Evolutionary conservation across 2,329 filamentous ascomycete species (phyloP).

Genomic region (Claviceps fusiformis): DNA sequence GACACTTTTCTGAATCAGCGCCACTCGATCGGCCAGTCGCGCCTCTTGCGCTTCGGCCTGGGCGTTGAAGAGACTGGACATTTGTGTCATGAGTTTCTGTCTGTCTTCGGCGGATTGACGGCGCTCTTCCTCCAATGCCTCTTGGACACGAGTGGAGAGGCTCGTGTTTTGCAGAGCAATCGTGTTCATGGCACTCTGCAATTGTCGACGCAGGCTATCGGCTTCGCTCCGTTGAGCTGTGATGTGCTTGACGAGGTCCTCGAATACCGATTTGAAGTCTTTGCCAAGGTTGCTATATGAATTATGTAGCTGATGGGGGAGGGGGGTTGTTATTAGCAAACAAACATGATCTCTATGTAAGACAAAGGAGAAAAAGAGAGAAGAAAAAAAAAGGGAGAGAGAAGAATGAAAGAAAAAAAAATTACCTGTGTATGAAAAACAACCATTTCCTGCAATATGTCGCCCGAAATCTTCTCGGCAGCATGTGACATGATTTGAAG

Average conservation of each 20-base stretch:
- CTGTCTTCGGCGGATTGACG: constrained; percentile 60
- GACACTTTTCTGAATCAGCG: constrained; percentile 50
- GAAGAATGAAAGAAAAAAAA: neutral
- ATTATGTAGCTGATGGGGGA: constrained; percentile 47
- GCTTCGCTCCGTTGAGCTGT: constrained; percentile 65
- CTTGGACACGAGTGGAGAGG: constrained; percentile 52
- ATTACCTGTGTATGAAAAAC: constrained; percentile 61
- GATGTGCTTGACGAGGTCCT: constrained; percentile 63
- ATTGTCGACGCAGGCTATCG: constrained; percentile 55
- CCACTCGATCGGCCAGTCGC: constrained; percentile 52
- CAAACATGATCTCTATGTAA: too few relatives aligned
- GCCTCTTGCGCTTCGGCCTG: constrained; percentile 62
- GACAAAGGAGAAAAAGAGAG: neutral
- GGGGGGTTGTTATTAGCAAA: neutral
- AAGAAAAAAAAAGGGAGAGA: neutral
- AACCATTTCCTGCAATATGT: constrained; percentile 73
- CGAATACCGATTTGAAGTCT: constrained; percentile 78
- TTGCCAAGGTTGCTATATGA: constrained; percentile 75
- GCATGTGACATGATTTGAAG: constrained; percentile 70
- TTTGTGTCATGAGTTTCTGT: constrained; percentile 59
- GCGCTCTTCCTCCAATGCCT: constrained; percentile 64
- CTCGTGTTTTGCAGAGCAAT: constrained; percentile 55
- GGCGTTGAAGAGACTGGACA: constrained; percentile 60
- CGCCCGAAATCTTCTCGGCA: constrained; percentile 77
- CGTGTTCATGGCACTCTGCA: constrained; percentile 55